Evolutionary conservation across 2,329 filamentous ascomycete species (phyloP).

Genomic region (Xylaria hypoxylon): DNA sequence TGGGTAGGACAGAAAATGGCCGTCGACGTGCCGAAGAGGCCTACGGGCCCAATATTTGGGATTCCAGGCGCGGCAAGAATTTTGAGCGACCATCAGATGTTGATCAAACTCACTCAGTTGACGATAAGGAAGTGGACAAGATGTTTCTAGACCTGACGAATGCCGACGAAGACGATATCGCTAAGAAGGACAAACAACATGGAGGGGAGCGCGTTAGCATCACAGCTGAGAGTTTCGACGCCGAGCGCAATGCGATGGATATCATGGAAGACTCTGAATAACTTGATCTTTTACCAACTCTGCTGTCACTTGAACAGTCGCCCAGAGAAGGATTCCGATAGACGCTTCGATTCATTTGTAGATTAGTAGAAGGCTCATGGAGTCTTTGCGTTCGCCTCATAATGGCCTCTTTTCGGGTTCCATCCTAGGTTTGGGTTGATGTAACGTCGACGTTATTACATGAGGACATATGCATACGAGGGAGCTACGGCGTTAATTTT

Average conservation of each 20-base stretch:
- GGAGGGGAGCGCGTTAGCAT: constrained; percentile 53
- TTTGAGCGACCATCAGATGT: constrained; percentile 40
- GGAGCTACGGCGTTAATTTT: constrained; percentile 28
- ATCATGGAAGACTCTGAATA: constrained; percentile 52
- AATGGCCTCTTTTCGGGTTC: neutral
- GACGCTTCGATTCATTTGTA: constrained; percentile 3
- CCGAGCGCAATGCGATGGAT: constrained; percentile 51
- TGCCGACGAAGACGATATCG: constrained; percentile 58
- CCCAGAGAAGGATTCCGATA: neutral
- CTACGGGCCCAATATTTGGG: constrained; percentile 64
- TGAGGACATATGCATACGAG: constrained; percentile 23
- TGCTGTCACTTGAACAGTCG: neutral
- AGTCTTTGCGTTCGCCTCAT: constrained; percentile 3
- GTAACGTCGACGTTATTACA: constrained; percentile 11
- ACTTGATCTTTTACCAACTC: neutral
- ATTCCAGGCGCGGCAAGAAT: constrained; percentile 47
- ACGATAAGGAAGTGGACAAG: constrained; percentile 62
- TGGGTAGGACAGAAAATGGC: constrained; percentile 62
- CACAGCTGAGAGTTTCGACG: constrained; percentile 51
- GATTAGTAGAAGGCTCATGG: constrained; percentile 6
- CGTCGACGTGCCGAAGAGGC: constrained; percentile 63
- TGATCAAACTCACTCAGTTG: constrained; percentile 54
- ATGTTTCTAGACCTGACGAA: constrained; percentile 69
- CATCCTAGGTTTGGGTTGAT: neutral
- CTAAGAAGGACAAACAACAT: constrained; percentile 51